These are phyloP conservation scores for Eimeria tenella DNA, from an alignment of 169 alveolate species.

Conservation along the genomic window DNA sequence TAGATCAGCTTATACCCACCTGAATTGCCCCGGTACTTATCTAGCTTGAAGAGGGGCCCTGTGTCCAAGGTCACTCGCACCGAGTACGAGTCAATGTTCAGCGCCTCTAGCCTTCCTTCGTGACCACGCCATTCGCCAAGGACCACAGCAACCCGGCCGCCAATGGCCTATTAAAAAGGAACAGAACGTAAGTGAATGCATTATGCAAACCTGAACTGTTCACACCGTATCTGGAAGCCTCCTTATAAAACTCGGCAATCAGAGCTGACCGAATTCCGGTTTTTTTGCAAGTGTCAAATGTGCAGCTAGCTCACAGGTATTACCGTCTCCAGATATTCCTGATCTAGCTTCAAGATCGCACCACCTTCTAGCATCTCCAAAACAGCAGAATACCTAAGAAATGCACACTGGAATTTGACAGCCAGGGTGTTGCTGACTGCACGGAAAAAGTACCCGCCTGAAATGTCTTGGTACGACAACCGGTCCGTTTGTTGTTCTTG, in stretches of 20 bases:
- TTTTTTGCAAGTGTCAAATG: too few relatives aligned
- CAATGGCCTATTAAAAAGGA: slow-evolving; percentile 37
- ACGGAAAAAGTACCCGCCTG: too few relatives aligned
- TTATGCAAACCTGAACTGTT: too few relatives aligned
- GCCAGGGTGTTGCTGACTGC: background rate
- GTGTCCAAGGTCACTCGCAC: slow-evolving; percentile 47
- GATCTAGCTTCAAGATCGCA: slow-evolving; percentile 73
- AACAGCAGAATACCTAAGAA: slow-evolving; percentile 59
- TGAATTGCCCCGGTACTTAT: background rate
- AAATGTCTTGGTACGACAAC: too few relatives aligned
- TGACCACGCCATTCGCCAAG: slow-evolving; percentile 75
- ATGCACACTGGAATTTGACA: too few relatives aligned
- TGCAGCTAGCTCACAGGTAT: slow-evolving; percentile 60
- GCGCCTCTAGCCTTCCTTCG: slow-evolving; percentile 68
- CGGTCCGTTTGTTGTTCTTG: too few relatives aligned
- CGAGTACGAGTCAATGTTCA: slow-evolving; percentile 56
- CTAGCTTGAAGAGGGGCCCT: slow-evolving; percentile 74
- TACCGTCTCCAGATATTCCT: slow-evolving; percentile 74
- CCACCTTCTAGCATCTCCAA: slow-evolving; percentile 75
- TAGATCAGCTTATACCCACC: background rate
- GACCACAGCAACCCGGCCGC: slow-evolving; percentile 73
- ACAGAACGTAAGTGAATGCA: too few relatives aligned
- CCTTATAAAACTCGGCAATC: too few relatives aligned
- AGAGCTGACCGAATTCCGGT: too few relatives aligned
- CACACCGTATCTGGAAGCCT: too few relatives aligned